These are phyloP conservation scores for Galeopsis tetrahit DNA, from an alignment of 257 asterid genomes.

Conservation along the genomic window DNA sequence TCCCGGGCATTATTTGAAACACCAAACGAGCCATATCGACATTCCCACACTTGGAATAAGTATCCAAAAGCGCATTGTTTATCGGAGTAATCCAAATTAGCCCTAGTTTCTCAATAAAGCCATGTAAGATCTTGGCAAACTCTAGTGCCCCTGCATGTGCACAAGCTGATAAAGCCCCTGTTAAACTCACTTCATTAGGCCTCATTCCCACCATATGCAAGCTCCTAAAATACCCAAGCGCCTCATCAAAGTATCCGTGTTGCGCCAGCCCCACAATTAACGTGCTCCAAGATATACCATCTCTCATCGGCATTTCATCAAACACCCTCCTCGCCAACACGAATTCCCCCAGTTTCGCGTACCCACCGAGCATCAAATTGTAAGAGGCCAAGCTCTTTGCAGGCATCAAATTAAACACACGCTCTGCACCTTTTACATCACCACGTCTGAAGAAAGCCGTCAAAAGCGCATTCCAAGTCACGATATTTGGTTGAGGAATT, in stretches of 20 bases:
- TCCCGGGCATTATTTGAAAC: constrained; percentile 66
- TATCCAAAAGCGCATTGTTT: constrained; percentile 75
- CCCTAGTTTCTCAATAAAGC: constrained; percentile 69
- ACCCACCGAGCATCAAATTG: constrained; percentile 88
- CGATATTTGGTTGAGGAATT: constrained; percentile 73
- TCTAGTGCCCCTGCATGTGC: constrained; percentile 76
- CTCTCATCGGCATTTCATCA: constrained; percentile 57
- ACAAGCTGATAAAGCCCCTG: constrained; percentile 79
- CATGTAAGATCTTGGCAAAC: constrained; percentile 65
- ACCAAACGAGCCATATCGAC: constrained; percentile 70
- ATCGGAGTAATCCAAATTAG: constrained; percentile 66
- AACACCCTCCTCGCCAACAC: constrained; percentile 57
- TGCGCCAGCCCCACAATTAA: constrained; percentile 66
- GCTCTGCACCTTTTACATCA: constrained; percentile 60
- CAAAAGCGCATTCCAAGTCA: constrained; percentile 80
- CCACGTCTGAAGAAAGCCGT: constrained; percentile 66
- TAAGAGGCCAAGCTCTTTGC: constrained; percentile 59
- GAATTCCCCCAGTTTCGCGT: constrained; percentile 62
- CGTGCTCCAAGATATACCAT: constrained; percentile 86
- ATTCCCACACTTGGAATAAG: constrained; percentile 79
- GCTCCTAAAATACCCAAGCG: constrained; percentile 59
- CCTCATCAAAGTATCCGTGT: constrained; percentile 57
- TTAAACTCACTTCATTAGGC: constrained; percentile 78
- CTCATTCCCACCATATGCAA: constrained; percentile 53
- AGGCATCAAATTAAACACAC: constrained; percentile 58